These are phyloP conservation scores for Pseudonitzschia pungens DNA, from an alignment of 108 stramenopile species.

Conservation along the genomic window DNA sequence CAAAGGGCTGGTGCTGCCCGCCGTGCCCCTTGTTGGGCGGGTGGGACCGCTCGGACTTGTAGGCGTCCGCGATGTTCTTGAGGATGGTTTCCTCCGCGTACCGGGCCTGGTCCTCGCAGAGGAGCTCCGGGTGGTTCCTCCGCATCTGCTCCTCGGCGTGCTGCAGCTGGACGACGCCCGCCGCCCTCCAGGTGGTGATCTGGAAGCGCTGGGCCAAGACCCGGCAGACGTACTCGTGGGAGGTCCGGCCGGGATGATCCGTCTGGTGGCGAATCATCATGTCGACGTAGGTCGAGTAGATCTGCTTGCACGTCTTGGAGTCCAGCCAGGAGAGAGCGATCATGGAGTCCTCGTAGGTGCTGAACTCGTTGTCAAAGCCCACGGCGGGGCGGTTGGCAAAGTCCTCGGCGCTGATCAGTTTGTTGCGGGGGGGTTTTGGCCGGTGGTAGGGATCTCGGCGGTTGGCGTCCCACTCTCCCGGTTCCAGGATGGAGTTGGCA, in stretches of 20 bases:
- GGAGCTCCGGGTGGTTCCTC: constrained; percentile 28
- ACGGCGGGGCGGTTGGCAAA: constrained; percentile 78
- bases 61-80: constrained; percentile 44
- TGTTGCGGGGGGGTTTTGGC: constrained; percentile 53
- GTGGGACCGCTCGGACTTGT: constrained; percentile 27
- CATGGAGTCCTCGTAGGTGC: constrained; percentile 69
- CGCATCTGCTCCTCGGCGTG: constrained; percentile 78
- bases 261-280: constrained; percentile 51
- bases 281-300: constrained; percentile 66
- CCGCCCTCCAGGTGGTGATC: constrained; percentile 65
- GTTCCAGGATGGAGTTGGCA: constrained; percentile 31
- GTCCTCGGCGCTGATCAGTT: constrained; percentile 71
- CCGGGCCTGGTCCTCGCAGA: constrained; percentile 45
- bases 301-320: constrained; percentile 43
- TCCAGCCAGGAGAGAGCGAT: constrained; percentile 69
- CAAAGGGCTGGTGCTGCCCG: constrained; percentile 35
- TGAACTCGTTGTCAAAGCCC: constrained; percentile 67
- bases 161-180: constrained; percentile 73
- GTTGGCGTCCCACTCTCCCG: constrained; percentile 53
- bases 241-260: constrained; percentile 47
- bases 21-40: constrained; percentile 11
- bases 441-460: constrained; percentile 68
- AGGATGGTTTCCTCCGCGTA: constrained; percentile 52
- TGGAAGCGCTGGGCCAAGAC: constrained; percentile 77
- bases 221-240: constrained; percentile 78